A percentile compares a stretch with the other conserved stretches of the same genome.
Evolutionary conservation across 2,329 filamentous ascomycete species (phyloP).

Genomic region (Sclerotiophoma versabilis): DNA sequence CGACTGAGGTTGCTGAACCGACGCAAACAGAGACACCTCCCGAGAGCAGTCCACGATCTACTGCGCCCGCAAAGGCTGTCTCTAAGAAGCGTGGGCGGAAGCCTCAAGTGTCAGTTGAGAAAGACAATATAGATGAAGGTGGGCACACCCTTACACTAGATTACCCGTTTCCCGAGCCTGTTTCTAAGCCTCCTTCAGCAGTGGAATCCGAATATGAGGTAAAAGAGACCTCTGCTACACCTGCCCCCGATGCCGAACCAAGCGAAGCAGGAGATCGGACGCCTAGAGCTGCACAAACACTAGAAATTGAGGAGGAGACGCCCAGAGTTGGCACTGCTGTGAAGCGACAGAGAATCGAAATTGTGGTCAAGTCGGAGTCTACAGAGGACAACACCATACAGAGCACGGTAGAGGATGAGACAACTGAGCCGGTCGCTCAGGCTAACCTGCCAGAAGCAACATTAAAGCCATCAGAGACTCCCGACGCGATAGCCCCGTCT

Average conservation of each 20-base stretch:
- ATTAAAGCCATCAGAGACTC: constrained; percentile 12
- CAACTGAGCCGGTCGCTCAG: constrained; percentile 13
- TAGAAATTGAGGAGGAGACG: constrained; percentile 6
- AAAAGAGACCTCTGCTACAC: constrained; percentile 3
- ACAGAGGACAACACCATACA: constrained; percentile 59
- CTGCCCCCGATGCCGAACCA: constrained; percentile 4
- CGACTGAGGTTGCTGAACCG: constrained; percentile 60
- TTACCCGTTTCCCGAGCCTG: constrained; percentile 64
- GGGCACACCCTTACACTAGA: constrained; percentile 56
- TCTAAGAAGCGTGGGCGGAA: constrained; percentile 68
- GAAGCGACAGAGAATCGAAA: constrained; percentile 40
- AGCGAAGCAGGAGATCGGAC: constrained; percentile 13
- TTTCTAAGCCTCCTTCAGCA: constrained; percentile 65
- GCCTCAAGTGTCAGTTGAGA: constrained; percentile 51
- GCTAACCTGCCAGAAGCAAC: constrained; percentile 28
- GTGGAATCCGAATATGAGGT: constrained; percentile 57
- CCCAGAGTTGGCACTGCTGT: constrained; percentile 57
- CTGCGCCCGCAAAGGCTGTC: constrained; percentile 28
- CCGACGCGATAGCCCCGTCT: constrained; percentile 36
- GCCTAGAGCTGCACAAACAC: constrained; percentile 8
- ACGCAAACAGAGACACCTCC: constrained; percentile 68
- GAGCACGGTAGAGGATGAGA: constrained; percentile 67
- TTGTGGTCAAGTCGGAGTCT: constrained; percentile 55
- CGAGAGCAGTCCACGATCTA: constrained; percentile 55
- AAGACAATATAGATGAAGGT: constrained; percentile 49